These are phyloP conservation scores for Senecio squalidus DNA, from an alignment of 140 eudicot species.

Conservation along the genomic window DNA sequence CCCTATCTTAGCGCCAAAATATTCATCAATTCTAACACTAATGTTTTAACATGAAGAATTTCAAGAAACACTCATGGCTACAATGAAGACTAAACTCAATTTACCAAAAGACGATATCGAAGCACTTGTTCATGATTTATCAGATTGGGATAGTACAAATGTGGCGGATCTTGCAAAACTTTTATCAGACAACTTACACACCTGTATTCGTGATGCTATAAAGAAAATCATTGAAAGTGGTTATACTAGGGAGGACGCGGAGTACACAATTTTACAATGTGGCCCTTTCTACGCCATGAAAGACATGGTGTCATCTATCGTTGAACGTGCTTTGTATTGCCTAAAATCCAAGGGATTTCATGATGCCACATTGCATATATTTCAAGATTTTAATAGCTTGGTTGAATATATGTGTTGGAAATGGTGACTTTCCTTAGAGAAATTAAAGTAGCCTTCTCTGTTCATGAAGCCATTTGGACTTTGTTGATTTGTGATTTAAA, in stretches of 20 bases:
- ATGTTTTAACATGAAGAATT: not conserved
- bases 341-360: constrained; percentile 18
- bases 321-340: constrained; percentile 41
- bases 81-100: constrained; percentile 12
- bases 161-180: constrained; percentile 36
- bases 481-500: constrained; percentile 52
- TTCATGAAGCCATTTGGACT: constrained; percentile 65
- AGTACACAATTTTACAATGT: constrained; percentile 34
- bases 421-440: constrained; percentile 52
- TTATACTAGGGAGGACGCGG: constrained; percentile 41
- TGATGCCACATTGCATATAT: constrained; percentile 22
- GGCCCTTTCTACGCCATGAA: constrained; percentile 41
- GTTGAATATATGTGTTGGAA: constrained; percentile 57
- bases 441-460: constrained; percentile 40
- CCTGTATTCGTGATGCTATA: constrained; percentile 32
- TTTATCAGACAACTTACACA: constrained; percentile 25
- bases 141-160: constrained; percentile 41
- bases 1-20: too few relatives aligned
- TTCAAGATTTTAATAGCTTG: constrained; percentile 32
- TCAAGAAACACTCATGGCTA: not conserved
- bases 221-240: constrained; percentile 41
- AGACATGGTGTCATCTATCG: constrained; percentile 44
- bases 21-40: constrained; percentile 8
- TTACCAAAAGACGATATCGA: constrained; percentile 10
- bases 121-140: not conserved